These are phyloP conservation scores for Aspergillus unguis DNA, from an alignment of 2,329 filamentous ascomycete genomes.

Conservation along the genomic window DNA sequence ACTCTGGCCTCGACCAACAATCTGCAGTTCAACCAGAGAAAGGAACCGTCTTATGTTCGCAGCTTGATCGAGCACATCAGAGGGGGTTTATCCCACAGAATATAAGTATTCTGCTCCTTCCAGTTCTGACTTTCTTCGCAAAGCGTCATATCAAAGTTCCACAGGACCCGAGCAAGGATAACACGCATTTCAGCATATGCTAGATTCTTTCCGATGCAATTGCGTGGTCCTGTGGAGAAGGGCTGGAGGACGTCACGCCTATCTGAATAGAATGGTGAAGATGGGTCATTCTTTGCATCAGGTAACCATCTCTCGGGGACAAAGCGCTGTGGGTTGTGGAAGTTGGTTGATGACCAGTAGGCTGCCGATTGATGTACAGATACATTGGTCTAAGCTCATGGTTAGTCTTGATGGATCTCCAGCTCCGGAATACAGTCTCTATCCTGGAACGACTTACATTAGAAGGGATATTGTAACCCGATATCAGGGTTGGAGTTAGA, in stretches of 20 bases:
- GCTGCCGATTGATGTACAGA: slow-evolving; percentile 25
- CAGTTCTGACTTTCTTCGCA: not conserved
- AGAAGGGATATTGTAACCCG: slow-evolving; percentile 24
- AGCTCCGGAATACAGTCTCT: not conserved
- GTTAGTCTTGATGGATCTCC: not conserved
- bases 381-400: slow-evolving; percentile 20
- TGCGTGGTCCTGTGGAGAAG: not conserved
- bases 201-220: not conserved
- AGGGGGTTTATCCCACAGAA: not conserved
- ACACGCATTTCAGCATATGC: not conserved
- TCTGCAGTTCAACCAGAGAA: too few relatives aligned
- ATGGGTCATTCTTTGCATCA: not conserved
- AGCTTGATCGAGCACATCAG: not conserved
- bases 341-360: slow-evolving; percentile 22
- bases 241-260: not conserved
- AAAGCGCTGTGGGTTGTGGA: slow-evolving; percentile 22
- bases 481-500: slow-evolving; percentile 31
- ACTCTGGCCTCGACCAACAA: too few relatives aligned
- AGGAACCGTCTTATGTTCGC: too few relatives aligned
- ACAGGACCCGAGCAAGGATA: not conserved
- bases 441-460: not conserved
- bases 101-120: not conserved
- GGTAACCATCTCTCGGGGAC: slow-evolving; percentile 30
- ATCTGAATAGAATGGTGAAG: not conserved
- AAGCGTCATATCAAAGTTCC: not conserved